Evolutionary conservation across 148 eudicot genomes (phyloP).

Genomic region (Polygonum maritimum): DNA sequence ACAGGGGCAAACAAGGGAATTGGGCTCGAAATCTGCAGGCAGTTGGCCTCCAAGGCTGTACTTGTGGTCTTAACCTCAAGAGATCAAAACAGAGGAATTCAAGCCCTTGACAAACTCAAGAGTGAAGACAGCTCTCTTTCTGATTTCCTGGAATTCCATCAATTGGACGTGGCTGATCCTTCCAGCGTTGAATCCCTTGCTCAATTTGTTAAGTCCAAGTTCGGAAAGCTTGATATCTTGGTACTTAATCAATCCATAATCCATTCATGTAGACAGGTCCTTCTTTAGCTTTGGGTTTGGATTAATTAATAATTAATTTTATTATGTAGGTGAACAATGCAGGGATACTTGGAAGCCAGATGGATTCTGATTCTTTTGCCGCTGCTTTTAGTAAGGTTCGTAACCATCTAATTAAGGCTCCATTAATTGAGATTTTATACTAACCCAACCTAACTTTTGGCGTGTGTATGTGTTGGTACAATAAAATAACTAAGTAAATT

Average conservation of each 20-base stretch:
- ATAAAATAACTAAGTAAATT: too few relatives aligned
- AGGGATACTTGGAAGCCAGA: conserved; percentile 19
- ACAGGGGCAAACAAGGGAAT: conserved; percentile 35
- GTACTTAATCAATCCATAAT: conserved; percentile 14
- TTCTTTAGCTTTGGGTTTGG: neutral
- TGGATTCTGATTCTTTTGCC: conserved; percentile 17
- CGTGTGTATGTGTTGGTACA: too few relatives aligned
- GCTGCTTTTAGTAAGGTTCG: conserved; percentile 11
- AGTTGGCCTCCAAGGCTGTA: conserved; percentile 35
- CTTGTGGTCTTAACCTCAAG: conserved; percentile 39
- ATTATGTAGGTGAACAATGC: conserved; percentile 41
- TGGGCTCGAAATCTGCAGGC: conserved; percentile 49
- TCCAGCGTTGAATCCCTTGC: conserved; percentile 30
- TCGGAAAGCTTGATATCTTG: conserved; percentile 55
- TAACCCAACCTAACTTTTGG: too few relatives aligned
- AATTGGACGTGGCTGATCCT: conserved; percentile 39
- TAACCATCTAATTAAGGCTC: neutral
- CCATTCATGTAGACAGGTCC: neutral
- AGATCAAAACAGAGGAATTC: conserved; percentile 32
- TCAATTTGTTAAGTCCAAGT: conserved; percentile 26
- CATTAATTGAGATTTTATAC: neutral
- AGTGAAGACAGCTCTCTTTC: neutral
- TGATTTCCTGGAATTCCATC: conserved; percentile 24
- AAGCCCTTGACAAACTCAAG: conserved; percentile 18
- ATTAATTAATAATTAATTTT: neutral